These are phyloP conservation scores for Xylaria intraflava DNA, from an alignment of 495 filamentous ascomycete genomes.

Conservation along the genomic window DNA sequence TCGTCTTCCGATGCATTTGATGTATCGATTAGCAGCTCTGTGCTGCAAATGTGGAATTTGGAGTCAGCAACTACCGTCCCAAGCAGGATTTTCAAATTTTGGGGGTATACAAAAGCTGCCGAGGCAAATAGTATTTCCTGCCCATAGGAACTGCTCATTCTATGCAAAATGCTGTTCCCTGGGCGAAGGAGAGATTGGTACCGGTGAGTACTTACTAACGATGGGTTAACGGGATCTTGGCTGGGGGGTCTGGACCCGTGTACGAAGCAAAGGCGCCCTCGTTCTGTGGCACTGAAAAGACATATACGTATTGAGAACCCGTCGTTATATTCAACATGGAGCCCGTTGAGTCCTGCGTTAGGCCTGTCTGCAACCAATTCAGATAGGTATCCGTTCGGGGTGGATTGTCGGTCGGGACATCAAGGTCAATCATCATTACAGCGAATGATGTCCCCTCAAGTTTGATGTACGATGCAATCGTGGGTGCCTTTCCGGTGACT, in stretches of 20 bases:
- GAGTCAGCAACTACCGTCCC: background rate
- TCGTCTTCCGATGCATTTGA: constrained; percentile 20
- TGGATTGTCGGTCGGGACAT: constrained; percentile 36
- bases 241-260: constrained; percentile 34
- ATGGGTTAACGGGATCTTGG: constrained; percentile 36
- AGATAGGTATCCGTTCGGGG: constrained; percentile 32
- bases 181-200: background rate
- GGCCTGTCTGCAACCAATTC: constrained; percentile 37
- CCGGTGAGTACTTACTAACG: constrained; percentile 18
- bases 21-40: constrained; percentile 36
- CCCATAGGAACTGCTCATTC: background rate
- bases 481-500: constrained; percentile 22
- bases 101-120: background rate
- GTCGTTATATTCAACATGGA: constrained; percentile 24
- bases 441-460: constrained; percentile 26
- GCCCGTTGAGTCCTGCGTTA: constrained; percentile 27
- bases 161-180: too few relatives aligned
- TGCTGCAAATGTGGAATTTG: constrained; percentile 1
- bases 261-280: constrained; percentile 27
- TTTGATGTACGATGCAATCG: constrained; percentile 28
- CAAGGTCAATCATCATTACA: constrained; percentile 38
- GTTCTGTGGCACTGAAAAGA: constrained; percentile 25
- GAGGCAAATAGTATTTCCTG: background rate
- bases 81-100: background rate
- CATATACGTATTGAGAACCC: constrained; percentile 25